Evolutionary conservation across 495 filamentous ascomycete genomes (phyloP), one percentile per base, ranked within the genome.

Genomic region (Lasiosphaeria ovina): DNA sequence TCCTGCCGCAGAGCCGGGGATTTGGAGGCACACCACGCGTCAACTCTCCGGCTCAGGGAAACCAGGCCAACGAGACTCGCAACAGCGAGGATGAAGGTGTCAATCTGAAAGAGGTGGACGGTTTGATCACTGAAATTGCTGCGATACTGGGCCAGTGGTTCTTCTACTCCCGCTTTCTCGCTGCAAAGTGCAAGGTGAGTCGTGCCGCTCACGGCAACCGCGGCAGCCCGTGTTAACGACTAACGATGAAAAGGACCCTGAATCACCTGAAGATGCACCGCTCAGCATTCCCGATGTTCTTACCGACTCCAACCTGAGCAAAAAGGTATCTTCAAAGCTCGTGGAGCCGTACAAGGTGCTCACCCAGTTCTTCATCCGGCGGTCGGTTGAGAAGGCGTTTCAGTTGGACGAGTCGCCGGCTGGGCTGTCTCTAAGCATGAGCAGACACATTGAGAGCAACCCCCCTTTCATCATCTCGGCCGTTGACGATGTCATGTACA

Each of bases 401-500:
- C 94, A 98, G 73, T 79, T 98, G n/a, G 95, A 98, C 70, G 95
- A 98, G 74, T 83, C 85, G n/a, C 93, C 94, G 0, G 77, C 81
- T 0, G 91, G 89, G 47, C 78, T 97, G 35, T 87, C 87, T 3
- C 76, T 98, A 38, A 90, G 87, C 65, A 80, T 83, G 14, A 86
- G 80, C 55, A 88, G 80, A 57, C 73, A 87, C 7, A 80, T 96
- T 45, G 80, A 83, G 48, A 76, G 74, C 68, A 91, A 92, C 66
- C 84, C 91, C 9, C 94, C 94, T 9, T 95, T 89, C 65, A 96
- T 98, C 67, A 93, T 92, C 54, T 95, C 92, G 0, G 91, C 94
- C 1, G 93, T 98, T 8, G 94, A 98, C 77, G 94, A 96, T 74
- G 93, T 98, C 57, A 98, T 98, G 95, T 98, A 97, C 76, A 96